Base-by-base conservation (phyloP, 108 stramenopile species). In the Cylindrotheca fusiformis region DNA sequence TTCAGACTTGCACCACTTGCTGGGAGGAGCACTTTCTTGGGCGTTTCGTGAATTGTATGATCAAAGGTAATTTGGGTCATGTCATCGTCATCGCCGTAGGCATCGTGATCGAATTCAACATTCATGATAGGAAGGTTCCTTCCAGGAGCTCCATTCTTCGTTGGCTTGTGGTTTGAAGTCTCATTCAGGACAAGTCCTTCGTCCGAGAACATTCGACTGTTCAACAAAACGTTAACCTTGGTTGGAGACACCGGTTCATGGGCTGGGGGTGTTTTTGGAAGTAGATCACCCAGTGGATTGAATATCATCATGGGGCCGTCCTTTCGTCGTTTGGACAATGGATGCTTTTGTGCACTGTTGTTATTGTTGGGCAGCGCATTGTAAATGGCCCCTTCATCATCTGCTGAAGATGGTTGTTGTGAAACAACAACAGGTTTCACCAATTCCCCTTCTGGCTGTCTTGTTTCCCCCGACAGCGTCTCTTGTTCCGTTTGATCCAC, bases 31-130 rank as follows among this genome's bases (percentile, higher is more conserved):
- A 33, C 8, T 8, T 23, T 19, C 3, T 62, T 29, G 23, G 32
- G 27, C 31, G 63, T 22, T 20, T 41, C 17, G 19, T 26, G 18
- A 6, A 19, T 59, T 22, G 50, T 64, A 20, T 36, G 52, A 52
- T 63, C 71, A 48, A 72, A 63, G 17, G 71, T 72, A 22, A 72
- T 52, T 58, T 65, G 63, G 18, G 71, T 72, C 71, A 72, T 72
- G 1, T 72, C 71, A 44, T 72, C 71, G 18, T 23, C 36, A 50
- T 44, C 0, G 59, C 63, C n/a, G 71, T 65, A 51, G 63, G 63
- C 14, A 32, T 36, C 10, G 21, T 30, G 21, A 32, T 63, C 33
- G 51, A 31, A 41, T 41, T 41, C 36, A 41, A 41, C 36, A 41
- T 41, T 14, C 36, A 41, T 41, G 36, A 41, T 14, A 6, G 36